Conservation (phyloP, 169 alveolate genomes). For the Plasmodium gallinaceum region DNA sequence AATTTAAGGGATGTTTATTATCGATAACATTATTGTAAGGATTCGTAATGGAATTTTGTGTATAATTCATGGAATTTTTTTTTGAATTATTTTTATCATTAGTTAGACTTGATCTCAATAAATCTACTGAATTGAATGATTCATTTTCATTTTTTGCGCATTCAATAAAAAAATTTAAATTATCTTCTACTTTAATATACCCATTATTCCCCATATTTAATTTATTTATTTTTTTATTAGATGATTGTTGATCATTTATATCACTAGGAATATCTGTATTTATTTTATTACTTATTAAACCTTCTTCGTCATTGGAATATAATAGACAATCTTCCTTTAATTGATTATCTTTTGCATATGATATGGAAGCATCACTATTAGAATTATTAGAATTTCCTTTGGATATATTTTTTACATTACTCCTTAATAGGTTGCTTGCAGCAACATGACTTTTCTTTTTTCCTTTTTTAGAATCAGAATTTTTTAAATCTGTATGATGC, state of each 20-base stretch:
- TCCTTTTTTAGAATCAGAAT: constrained; percentile 62
- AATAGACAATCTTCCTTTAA: constrained; percentile 18
- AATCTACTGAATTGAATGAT: constrained; percentile 39
- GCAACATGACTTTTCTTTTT: constrained; percentile 21
- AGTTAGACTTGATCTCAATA: constrained; percentile 40
- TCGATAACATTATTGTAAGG: constrained; percentile 2
- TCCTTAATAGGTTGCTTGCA: constrained; percentile 11
- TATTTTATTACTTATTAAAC: constrained; percentile 17
- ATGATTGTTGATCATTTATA: neutral
- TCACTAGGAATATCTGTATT: neutral
- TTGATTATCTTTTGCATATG: constrained; percentile 35
- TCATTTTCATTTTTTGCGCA: constrained; percentile 46
- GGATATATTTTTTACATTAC: constrained; percentile 26
- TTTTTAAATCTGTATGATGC: constrained; percentile 63
- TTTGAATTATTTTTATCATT: neutral
- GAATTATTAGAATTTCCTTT: constrained; percentile 23
- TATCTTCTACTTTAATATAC: constrained; percentile 28
- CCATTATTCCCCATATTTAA: constrained; percentile 8
- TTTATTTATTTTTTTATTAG: constrained; percentile 2
- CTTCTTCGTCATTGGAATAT: constrained; percentile 64
- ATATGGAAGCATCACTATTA: constrained; percentile 47
- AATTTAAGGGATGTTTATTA: constrained; percentile 13
- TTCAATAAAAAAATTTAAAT: constrained; percentile 42
- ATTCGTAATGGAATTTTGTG: neutral
- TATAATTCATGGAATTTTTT: neutral